Evolutionary conservation across 139 green algal species (phyloP), one percentile per base, ranked within the genome.

Genomic region (Coelastrella sp.): DNA sequence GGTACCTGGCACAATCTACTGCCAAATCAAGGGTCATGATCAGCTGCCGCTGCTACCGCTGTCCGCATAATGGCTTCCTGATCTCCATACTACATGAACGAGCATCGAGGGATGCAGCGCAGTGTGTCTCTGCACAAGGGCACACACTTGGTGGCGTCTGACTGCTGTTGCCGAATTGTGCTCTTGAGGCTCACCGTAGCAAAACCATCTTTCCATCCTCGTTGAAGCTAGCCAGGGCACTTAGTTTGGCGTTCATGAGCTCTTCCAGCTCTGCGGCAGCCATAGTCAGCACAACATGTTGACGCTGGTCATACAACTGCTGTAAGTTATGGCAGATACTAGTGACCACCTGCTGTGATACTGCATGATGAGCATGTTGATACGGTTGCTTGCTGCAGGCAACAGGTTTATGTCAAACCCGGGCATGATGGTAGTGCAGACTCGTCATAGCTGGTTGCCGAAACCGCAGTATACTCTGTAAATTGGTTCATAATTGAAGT

Each of bases 201-300:
- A 92, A 78, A 21, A 92, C 77, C 86, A 91, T 89, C 0, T 68
- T 78, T 60, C 91, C 89, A 67, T 92, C 86, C 63, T 91, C 89
- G 40, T 94, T 94, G 86, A 92, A 94, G 81, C 82, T 91, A 38
- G 91, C 91, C 30, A 94, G 84, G 0, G 91, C 89, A 6, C 85
- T 89, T 48, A 94, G 67, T 3, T 87, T 92, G 25, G 84, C 89
- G 5, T 88, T 83, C 91, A 94, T 94, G 0, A 87, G 72, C 27
- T 79, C 79, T 84, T 94, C 91, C 51, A 94, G 78, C 17, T 89
- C 91, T 92, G 91, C 63, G 25, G 5, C n/a, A n/a, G n/a, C n/a
- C n/a, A n/a, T n/a, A n/a, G n/a, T 43, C 63, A 41, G 63, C 63
- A 57, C 48, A 34, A n/a, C n/a, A n/a, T n/a, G n/a, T n/a, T n/a